Evolutionary conservation across 768 basidiomycete species (phyloP), one percentile per base, ranked within the genome.

Genomic region (Amanita exitialis): DNA sequence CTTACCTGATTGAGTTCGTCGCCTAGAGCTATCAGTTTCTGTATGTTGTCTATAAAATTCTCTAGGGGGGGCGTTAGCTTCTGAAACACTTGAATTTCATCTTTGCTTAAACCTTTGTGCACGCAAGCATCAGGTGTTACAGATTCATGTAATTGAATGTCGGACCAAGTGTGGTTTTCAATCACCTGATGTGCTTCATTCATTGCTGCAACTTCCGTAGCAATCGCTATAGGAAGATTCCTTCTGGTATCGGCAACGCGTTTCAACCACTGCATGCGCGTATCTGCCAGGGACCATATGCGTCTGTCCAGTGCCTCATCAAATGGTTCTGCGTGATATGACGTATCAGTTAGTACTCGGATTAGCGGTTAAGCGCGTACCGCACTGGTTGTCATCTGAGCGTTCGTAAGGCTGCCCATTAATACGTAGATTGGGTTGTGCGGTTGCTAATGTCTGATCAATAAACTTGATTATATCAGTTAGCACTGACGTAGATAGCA

Each of bases 301-400:
- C 78, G 78, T 45, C 87, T 70, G 62, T 94, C 91, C 28, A 95
- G 76, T 2, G 79, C 80, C 64, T 95, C 90, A 59, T 95, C 90
- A 63, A 92, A 95, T 2, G 80, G 75, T 59, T 92, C 88, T 57
- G 80, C 30, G 10, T 78, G 39, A 13, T 13, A 18, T 84, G 54
- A 20, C 9, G 8, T 38, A 23, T 28, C 34, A 43, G 7, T 46
- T 21, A 21, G 46, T 3, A 27, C 3, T 21, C 13, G 9, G 16
- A 20, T 47, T 36, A 23, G 36, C 21, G 28, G 23, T 38, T 25
- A 34, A 23, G 8, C 15, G 28, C 66, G 47, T 46, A 79, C 83
- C 77, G 58, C 77, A 73, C 53, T 76, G 78, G 44, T 74, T 71
- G 16, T 74, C 69, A 18, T 75, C 73, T n/a, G 81, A 66, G 3